phyloP scores from a whole-genome alignment of 192 early-diverging fungal species.

The Dimargaris verticillata region DNA sequence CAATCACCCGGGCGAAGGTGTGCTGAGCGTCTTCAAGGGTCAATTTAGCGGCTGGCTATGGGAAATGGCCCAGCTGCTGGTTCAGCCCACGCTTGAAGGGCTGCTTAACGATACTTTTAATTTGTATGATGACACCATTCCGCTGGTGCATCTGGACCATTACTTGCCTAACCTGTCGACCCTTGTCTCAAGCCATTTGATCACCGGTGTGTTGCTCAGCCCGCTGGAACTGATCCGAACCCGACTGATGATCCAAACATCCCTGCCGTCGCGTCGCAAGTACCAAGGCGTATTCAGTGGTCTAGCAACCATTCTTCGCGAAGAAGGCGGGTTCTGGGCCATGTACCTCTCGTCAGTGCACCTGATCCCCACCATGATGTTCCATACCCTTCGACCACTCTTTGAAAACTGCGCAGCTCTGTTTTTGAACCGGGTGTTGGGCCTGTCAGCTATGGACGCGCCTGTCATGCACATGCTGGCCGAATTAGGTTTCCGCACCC shows the following conservation, averaged over 20 bases:
- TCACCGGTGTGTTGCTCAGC: slow-evolving; percentile 65
- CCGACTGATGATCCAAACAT: slow-evolving; percentile 69
- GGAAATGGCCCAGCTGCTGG: slow-evolving; percentile 47
- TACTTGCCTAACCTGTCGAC: slow-evolving; percentile 49
- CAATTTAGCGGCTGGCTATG: slow-evolving; percentile 65
- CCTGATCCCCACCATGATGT: slow-evolving; percentile 60
- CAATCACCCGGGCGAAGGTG: slow-evolving; percentile 47
- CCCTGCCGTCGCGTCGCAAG: slow-evolving; percentile 53
- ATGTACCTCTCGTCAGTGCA: slow-evolving; percentile 54
- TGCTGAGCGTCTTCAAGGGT: slow-evolving; percentile 36
- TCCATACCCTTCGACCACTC: slow-evolving; percentile 58
- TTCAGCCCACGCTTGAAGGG: slow-evolving; percentile 79
- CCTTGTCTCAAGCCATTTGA: slow-evolving; percentile 47
- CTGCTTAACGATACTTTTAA: slow-evolving; percentile 77
- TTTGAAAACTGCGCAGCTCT: slow-evolving; percentile 46
- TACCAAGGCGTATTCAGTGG: slow-evolving; percentile 71
- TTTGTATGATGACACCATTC: slow-evolving; percentile 73
- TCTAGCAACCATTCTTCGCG: slow-evolving; percentile 51
- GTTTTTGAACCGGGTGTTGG: slow-evolving; percentile 45
- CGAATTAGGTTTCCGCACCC: slow-evolving; percentile 46
- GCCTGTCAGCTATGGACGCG: slow-evolving; percentile 37
- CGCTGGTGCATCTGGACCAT: slow-evolving; percentile 40
- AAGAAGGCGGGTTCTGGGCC: slow-evolving; percentile 53
- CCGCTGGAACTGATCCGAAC: slow-evolving; percentile 84
- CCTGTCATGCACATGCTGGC: slow-evolving; percentile 41